Conservation (phyloP, 306 rosid genomes). For the Vigna unguiculata region DNA sequence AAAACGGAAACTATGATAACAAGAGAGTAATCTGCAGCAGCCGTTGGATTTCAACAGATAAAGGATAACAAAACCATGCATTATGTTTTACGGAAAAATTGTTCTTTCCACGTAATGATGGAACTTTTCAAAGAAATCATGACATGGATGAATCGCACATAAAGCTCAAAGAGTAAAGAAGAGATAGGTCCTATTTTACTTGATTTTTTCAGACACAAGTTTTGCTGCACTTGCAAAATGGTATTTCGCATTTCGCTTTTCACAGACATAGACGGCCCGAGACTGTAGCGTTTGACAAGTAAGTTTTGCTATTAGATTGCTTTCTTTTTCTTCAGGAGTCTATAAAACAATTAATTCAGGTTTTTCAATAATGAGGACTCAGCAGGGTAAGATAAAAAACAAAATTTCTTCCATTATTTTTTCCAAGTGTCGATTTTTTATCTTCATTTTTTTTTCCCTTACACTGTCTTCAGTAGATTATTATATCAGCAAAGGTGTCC, state of each 20-base stretch:
- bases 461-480: slow-evolving; percentile 40
- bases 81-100: slow-evolving; percentile 18
- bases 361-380: not conserved
- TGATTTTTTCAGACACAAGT: slow-evolving; percentile 49
- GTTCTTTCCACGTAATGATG: slow-evolving; percentile 55
- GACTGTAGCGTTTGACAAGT: slow-evolving; percentile 37
- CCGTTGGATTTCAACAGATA: slow-evolving; percentile 36
- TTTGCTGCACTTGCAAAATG: slow-evolving; percentile 42
- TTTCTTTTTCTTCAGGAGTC: slow-evolving; percentile 39
- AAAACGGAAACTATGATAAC: slow-evolving; percentile 36
- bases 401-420: not conserved
- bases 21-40: slow-evolving; percentile 31
- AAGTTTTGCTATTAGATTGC: slow-evolving; percentile 39
- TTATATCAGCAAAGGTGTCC: slow-evolving; percentile 46
- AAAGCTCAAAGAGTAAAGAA: slow-evolving; percentile 50
- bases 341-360: slow-evolving; percentile 11
- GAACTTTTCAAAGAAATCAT: slow-evolving; percentile 57
- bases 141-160: slow-evolving; percentile 44
- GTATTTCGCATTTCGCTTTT: slow-evolving; percentile 52
- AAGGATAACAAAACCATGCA: slow-evolving; percentile 18
- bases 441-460: slow-evolving; percentile 33
- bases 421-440: not conserved
- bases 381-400: slow-evolving; percentile 19
- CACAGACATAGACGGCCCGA: slow-evolving; percentile 36
- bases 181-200: slow-evolving; percentile 36